A percentile compares a stretch with the other conserved stretches of the same genome.
Evolutionary conservation across 2,329 filamentous ascomycete genomes (phyloP).

Genomic region (Fusarium tjaetaba): DNA sequence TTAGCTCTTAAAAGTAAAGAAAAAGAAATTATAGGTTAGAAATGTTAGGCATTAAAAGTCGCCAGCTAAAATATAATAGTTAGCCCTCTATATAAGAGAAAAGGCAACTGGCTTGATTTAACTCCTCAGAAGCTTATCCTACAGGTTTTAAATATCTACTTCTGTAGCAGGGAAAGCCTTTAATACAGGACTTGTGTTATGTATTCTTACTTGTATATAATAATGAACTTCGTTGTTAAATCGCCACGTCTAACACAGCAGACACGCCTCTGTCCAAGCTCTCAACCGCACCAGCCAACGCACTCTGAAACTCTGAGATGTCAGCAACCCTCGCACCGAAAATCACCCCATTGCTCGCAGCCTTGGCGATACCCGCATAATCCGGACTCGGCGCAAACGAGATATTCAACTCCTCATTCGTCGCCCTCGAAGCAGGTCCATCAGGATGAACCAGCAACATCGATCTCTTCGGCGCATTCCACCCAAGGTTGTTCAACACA

Average conservation of each 20-base stretch:
- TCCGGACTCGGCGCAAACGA: slow-evolving; percentile 9
- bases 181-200: too few species aligned
- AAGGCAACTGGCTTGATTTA: too few species aligned
- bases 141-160: too few species aligned
- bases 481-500: slow-evolving; percentile 17
- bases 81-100: too few species aligned
- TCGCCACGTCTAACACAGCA: slow-evolving; percentile 8
- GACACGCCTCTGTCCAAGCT: slow-evolving; percentile 5
- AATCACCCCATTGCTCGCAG: neutral
- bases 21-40: too few species aligned
- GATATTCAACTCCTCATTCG: slow-evolving; percentile 13
- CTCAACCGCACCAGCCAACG: neutral
- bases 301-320: neutral
- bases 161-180: too few species aligned
- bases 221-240: neutral
- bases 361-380: slow-evolving; percentile 9
- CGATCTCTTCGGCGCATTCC: slow-evolving; percentile 3
- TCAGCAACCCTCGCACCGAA: neutral
- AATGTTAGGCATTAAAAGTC: too few species aligned
- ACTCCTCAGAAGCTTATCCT: too few species aligned
- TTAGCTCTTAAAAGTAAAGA: too few species aligned
- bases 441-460: slow-evolving; percentile 8
- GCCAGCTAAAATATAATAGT: too few species aligned
- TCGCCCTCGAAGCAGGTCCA: slow-evolving; percentile 1
- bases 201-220: too few species aligned